Evolutionary conservation across 257 asterid species (phyloP), one percentile per base, ranked within the genome.

Genomic region (Nicotiana sylvestris): DNA sequence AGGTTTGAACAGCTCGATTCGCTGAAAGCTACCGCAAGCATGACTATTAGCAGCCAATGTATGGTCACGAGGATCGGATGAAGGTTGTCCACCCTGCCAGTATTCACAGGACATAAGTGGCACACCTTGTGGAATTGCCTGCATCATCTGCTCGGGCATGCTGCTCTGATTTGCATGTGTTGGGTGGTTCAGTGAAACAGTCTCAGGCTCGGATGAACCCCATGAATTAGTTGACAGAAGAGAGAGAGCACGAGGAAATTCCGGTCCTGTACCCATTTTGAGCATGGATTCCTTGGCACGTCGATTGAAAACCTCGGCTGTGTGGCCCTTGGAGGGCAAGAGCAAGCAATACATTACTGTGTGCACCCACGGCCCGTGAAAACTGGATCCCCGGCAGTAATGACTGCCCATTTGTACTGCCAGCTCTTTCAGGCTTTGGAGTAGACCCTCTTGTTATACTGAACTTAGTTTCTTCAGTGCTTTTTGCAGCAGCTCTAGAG

Each of bases 141-240:
- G 92, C 82, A 85, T 76, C 72, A 79, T 86, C 21, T 88, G 87
- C 86, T 83, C 90, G 27, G 87, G 51, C 21, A 81, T 81, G 85
- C 81, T 77, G 62, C 68, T 37, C 13, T 80, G 85, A 77, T 87
- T 82, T 55, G 85, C 90, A 43, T 83, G 92, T 81, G 85, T 33
- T 15, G 86, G 87, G 68, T 84, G 85, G 81, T 85, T 86, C 33
- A 85, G 77, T 39, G 91, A 82, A 79, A 85, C 62, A 16, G 91
- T 21, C 35, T 87, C 89, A 13, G 90, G 89, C 78, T 89, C 91
- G 56, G 86, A 87, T 13, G 95, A 89, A 78, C 86, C 92, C 94
- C 93, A 92, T 2, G 94, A 87, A 80, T 85, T 88, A 61, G 87
- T 93, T 94, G 98, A 94, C 98, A 94, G 98, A 94, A 94, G 98